Evolutionary conservation across 2,329 filamentous ascomycete species (phyloP), one percentile per base, ranked within the genome.

Genomic region (Pseudogymnoascus sp.): DNA sequence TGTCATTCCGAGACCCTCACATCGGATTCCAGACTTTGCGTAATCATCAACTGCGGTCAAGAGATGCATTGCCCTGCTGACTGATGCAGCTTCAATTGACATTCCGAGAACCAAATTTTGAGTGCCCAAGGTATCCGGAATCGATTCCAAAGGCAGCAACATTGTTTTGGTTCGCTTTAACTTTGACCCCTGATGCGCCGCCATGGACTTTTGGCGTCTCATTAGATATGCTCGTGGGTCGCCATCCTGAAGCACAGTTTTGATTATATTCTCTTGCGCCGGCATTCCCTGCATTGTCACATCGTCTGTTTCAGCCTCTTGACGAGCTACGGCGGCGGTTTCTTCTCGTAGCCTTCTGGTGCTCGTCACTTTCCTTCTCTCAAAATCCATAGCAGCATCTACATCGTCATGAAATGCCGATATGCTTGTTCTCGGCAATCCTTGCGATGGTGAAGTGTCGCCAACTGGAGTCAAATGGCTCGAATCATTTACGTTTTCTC

Each of bases 191-290:
- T 36, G 62, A n/a, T 65, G 66, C n/a, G 60, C 34, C 8, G 62
- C 51, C 29, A 68, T 61, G 2, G 69, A 71, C 31, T 67, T 69
- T 60, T 70, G 71, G 31, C 66, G 64, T 62, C 66, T 70, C 64
- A 74, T 73, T 14, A 72, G 60, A 61, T 74, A 73, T 8, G 69
- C 69, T 61, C 71, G 68, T 18, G 71, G 70, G 62, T 74, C 72
- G 10, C 65, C 67, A 63, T 71, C 68, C 2, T 67, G 64, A n/a
- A 75, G 60, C n/a, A 12, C 16, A 34, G 51, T 34, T 57, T 36
- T 36, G 29, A 36, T 11, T 21, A 36, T 57, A 34, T 34, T 21
- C 29, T 57, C 29, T 14, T 34, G 51, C 5, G 11, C 51, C 16
- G 16, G n/a, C 26, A 18, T 31, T 31, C 47, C 8, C 14, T 31